A percentile compares a stretch with the other conserved stretches of the same genome.
Evolutionary conservation across 768 basidiomycete species (phyloP).

Genomic region (Pulveroboletus sp.): DNA sequence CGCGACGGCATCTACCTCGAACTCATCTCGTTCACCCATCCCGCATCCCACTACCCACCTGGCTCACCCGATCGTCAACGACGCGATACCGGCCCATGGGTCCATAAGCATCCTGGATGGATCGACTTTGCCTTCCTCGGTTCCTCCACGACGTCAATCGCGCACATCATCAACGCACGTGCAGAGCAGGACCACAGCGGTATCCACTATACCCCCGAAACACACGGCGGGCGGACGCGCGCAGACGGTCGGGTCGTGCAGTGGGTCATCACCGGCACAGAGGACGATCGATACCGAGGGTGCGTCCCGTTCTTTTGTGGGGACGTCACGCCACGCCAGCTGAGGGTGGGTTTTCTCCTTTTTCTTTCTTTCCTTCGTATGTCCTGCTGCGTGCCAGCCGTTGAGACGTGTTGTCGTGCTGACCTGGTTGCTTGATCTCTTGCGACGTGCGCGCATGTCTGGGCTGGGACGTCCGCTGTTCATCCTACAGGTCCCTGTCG

Average conservation of each 20-base stretch:
- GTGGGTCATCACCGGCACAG: slow-evolving; percentile 53
- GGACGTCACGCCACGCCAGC: slow-evolving; percentile 57
- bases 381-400: too few relatives aligned
- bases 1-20: slow-evolving; percentile 60
- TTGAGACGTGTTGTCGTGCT: not conserved
- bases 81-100: slow-evolving; percentile 52
- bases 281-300: slow-evolving; percentile 24
- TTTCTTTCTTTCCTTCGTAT: too few relatives aligned
- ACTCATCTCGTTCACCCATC: slow-evolving; percentile 61
- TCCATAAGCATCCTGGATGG: slow-evolving; percentile 53
- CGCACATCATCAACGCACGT: slow-evolving; percentile 52
- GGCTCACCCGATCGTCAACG: slow-evolving; percentile 40
- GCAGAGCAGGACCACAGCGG: slow-evolving; percentile 35
- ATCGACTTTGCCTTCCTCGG: slow-evolving; percentile 65
- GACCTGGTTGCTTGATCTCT: not conserved
- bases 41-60: slow-evolving; percentile 48
- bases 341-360: slow-evolving; percentile 41
- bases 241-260: slow-evolving; percentile 50
- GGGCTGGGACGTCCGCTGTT: not conserved
- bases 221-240: slow-evolving; percentile 50
- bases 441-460: not conserved
- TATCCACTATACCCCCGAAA: slow-evolving; percentile 42
- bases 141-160: slow-evolving; percentile 41
- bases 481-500: slow-evolving; percentile 41
- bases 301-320: slow-evolving; percentile 69